phyloP scores from a whole-genome alignment of 176 grass and related monocot genomes.

The Rhynchospora tenuis region DNA sequence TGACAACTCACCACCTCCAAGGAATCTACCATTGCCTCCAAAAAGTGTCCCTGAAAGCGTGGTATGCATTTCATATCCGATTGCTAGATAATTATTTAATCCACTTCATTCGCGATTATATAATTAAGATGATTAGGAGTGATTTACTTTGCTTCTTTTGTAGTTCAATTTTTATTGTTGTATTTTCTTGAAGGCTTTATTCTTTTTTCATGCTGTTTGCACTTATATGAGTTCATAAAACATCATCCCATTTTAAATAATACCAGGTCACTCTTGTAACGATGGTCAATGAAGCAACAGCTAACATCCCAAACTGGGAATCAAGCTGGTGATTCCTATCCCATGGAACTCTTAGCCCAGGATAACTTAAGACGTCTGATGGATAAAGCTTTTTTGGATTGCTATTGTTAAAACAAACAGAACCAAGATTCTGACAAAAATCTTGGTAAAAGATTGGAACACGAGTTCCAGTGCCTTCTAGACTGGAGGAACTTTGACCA shows the following conservation, averaged over 20 bases:
- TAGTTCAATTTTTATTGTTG: neutral
- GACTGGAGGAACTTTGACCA: neutral
- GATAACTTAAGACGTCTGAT: neutral
- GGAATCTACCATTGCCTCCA: constrained; percentile 79
- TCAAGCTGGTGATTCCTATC: constrained; percentile 1
- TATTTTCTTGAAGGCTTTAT: neutral
- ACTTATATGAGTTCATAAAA: neutral
- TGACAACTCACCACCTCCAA: constrained; percentile 46
- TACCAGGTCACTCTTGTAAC: constrained; percentile 78
- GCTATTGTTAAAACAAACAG: neutral
- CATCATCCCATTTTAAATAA: neutral
- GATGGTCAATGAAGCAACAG: constrained; percentile 89
- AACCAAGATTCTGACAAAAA: neutral
- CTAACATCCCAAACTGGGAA: constrained; percentile 71
- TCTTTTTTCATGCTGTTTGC: constrained; percentile 3
- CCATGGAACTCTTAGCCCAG: neutral
- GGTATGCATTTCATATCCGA: constrained; percentile 47
- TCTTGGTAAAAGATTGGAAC: neutral
- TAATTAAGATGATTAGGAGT: neutral
- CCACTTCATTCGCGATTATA: neutral
- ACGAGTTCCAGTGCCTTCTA: neutral
- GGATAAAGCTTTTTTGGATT: neutral
- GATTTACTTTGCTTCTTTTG: constrained; percentile 1
- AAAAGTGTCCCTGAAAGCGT: constrained; percentile 73
- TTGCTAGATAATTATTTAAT: constrained; percentile 14